Base-by-base conservation (phyloP, 1,139 yeast species). In the Geotrichum histeridarum region DNA sequence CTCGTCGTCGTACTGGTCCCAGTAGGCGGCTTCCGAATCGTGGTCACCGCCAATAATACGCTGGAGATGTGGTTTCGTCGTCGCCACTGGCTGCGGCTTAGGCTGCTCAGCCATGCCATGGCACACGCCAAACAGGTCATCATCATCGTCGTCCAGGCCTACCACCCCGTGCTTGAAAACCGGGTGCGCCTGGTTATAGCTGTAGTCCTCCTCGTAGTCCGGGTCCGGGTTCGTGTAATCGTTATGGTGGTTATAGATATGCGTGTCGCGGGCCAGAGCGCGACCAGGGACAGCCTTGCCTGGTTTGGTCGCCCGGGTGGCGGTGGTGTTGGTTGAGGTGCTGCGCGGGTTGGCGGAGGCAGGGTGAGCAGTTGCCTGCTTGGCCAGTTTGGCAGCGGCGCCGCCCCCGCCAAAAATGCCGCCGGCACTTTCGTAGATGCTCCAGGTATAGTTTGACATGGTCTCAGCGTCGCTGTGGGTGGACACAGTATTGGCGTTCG, bases 71-170 rank as follows among this genome's bases (percentile, higher is more conserved):
- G 48, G 53, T 30, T 41, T 31, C 6, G 35, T 32, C 12, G 30
- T 33, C n/a, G 38, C 42, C 11, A 22, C 36, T 17, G 48, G 35
- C 14, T 14, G n/a, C 2, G 36, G 30, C n/a, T 31, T 30, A 37
- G 44, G 14, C 12, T 46, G 43, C 11, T 48, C 51, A 15, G 55
- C 48, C 49, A 54, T 39, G 18, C 53, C 48, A 15, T 54, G 57
- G 42, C 57, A 54, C 6, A 54, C 57, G 5, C 54, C 54, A 44
- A 54, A 54, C 12, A 54, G 31, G 31, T 54, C 57, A 36, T 54
- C 56, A 9, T 54, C 55, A 18, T 48, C 53, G 35, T 54, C 57
- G 31, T 46, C 51, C 31, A 42, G 48, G 42, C 48, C 51, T 3
- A 33, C 36, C n/a, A n/a, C 14, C 1, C 43, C 45, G 45, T 48